Base-by-base conservation (phyloP, 1,284 basidiomycete genomes). In the Ustilago hordei region DNA sequence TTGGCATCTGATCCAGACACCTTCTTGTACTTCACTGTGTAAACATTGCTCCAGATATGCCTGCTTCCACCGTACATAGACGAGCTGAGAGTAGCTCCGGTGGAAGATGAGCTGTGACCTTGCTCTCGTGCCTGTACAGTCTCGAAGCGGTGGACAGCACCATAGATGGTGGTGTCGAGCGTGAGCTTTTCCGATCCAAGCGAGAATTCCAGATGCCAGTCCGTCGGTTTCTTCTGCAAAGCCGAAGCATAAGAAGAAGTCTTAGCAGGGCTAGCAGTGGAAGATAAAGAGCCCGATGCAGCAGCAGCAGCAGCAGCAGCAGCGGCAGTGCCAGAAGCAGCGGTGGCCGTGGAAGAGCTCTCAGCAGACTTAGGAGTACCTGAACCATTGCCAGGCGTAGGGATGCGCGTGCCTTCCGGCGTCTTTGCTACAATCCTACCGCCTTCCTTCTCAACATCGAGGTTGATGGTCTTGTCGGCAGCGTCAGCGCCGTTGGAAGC, bases 171-270 rank as follows among this genome's bases (percentile, higher is more conserved):
- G 69, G 96, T 90, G 84, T 95, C 93, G 69, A 96, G 87, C 0
- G 92, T 91, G 31, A 99, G 88, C 15, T 90, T 88, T 68, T 93
- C 91, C 65, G 93, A 94, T 80, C 94, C 93, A 90, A 98, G 92
- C 19, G 91, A 92, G 86, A 99, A 99, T 85, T 95, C 93, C 55
- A 99, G 90, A 85, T 99, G 95, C 94, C 95, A 99, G 83, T 99
- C 95, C 28, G 90, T 91, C 0, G 95, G 94, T 83, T 94, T 93
- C 2, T 94, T 89, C 87, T 96, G 98, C 73, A 98, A 89, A 4
- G 95, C 95, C 1, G 95, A 92, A 19, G 97, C 95, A 86, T 99
- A 99, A 2, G 96, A 98, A 0, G 69, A 62, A 90, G 77, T 64
- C 69, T 83, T 75, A 8, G 77, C 55, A 2, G 77, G 70, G 62